Base-by-base conservation (phyloP, 1,284 basidiomycete species). In the Fomitopsis palustris region DNA sequence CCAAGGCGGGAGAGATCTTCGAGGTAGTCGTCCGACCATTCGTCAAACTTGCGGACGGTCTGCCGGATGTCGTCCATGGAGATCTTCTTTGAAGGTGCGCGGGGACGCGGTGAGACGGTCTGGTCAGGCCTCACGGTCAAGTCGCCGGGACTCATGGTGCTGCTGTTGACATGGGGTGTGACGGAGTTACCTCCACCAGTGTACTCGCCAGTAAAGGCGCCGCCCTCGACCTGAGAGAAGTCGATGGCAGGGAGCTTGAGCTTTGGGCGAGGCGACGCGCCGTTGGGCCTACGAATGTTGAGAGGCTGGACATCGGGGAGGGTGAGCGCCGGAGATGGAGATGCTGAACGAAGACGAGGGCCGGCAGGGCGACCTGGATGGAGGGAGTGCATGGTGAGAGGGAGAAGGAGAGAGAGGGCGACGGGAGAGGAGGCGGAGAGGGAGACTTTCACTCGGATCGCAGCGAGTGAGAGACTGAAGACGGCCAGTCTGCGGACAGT, bases 1-100 rank as follows among this genome's bases (percentile, higher is more conserved):
- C 97, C 97, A 0, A 99, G 78, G 41, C 90, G 80, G 17, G 78
- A 74, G 25, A 96, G 64, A 61, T 90, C 85, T 62, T 93, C 89
- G 42, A 97, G 78, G 63, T 87, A 77, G 52, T 84, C 83, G 71
- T 92, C 90, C 9, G 83, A 80, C 79, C 82, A 92, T 53, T 83
- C 73, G 58, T 74, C 74, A 59, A 74, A 74, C 63, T 72, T 73
- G 53, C 69, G 65, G 47, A 74, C 71, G 23, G 73, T 74, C 58
- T 71, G 69, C 23, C 69, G 67, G 58, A 75, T 61, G 62, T 72
- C 67, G 39, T 70, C 70, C 61, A 74, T 70, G 25, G 73, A 74
- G 42, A 72, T 65, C 8, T 61, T 56, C 4, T 54, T 60, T 45
- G 65, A 66, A 19, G 62, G 69, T 31, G 65, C 64, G 12, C 65